phyloP scores from a whole-genome alignment of 352 stramenopile genomes.

The Phytophthora agathidicida region DNA sequence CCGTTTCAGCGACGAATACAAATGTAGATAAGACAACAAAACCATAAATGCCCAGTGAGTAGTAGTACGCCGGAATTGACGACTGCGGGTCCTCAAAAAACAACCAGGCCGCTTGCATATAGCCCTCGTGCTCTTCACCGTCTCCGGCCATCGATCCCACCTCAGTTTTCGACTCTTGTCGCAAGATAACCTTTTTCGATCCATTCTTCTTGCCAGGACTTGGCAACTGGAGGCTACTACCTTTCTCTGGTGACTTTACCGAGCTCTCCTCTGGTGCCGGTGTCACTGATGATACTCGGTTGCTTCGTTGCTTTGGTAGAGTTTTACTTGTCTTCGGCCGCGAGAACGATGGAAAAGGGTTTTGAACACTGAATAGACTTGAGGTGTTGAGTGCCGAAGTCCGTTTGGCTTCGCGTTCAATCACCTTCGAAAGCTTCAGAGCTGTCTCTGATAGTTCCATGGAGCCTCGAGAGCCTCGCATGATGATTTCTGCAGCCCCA shows the following conservation, averaged over 20 bases:
- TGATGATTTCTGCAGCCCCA: not conserved
- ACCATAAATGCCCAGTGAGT: slow-evolving; percentile 63
- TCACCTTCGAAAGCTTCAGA: slow-evolving; percentile 69
- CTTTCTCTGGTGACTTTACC: not conserved
- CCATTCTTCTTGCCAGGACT: not conserved
- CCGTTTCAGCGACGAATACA: slow-evolving; percentile 75
- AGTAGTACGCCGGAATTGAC: slow-evolving; percentile 58
- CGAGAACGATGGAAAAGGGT: slow-evolving; percentile 37
- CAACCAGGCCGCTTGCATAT: slow-evolving; percentile 41
- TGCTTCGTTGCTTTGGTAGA: slow-evolving; percentile 12
- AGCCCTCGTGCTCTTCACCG: slow-evolving; percentile 5
- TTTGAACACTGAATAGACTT: slow-evolving; percentile 40
- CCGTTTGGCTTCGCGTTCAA: slow-evolving; percentile 63
- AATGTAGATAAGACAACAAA: slow-evolving; percentile 73
- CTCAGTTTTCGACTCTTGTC: slow-evolving; percentile 14
- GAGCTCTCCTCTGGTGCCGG: slow-evolving; percentile 34
- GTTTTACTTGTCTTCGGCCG: slow-evolving; percentile 16
- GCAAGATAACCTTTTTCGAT: slow-evolving; percentile 5
- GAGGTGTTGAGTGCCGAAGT: slow-evolving; percentile 38
- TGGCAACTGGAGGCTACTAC: not conserved
- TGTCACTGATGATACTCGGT: slow-evolving; percentile 26
- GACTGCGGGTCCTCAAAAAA: slow-evolving; percentile 82
- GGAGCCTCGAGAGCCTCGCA: slow-evolving; percentile 1
- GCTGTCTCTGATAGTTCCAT: slow-evolving; percentile 61
- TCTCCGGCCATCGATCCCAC: slow-evolving; percentile 7